Conservation (phyloP, 495 filamentous ascomycete species). For the Neurospora tetraspora region DNA sequence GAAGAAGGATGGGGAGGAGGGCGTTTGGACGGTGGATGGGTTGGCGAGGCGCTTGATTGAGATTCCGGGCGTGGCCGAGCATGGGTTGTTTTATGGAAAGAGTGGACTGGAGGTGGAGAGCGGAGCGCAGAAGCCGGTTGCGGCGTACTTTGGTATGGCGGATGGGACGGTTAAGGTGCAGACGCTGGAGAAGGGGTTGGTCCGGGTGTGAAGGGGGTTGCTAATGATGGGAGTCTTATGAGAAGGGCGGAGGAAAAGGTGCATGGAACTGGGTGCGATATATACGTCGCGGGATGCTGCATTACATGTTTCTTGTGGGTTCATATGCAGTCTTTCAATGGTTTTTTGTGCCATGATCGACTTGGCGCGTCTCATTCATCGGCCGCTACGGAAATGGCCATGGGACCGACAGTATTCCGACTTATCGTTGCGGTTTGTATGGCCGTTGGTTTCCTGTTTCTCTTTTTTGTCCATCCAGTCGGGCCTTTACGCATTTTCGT, state of each 20-base stretch:
- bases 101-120: slow-evolving; percentile 59
- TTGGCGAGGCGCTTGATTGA: slow-evolving; percentile 64
- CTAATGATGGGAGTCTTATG: too few species aligned
- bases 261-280: too few species aligned
- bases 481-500: too few species aligned
- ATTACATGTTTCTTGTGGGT: too few species aligned
- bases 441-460: too few species aligned
- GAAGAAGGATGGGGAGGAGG: slow-evolving; percentile 33
- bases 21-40: slow-evolving; percentile 67
- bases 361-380: too few species aligned
- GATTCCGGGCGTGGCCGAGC: slow-evolving; percentile 77
- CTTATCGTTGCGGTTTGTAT: neutral
- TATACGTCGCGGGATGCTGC: too few species aligned
- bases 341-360: too few species aligned
- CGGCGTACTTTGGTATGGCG: slow-evolving; percentile 92
- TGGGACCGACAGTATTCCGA: neutral
- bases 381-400: too few species aligned
- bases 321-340: too few species aligned
- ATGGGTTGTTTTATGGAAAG: slow-evolving; percentile 76
- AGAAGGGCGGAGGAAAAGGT: too few species aligned
- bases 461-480: too few species aligned
- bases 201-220: neutral
- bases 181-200: slow-evolving; percentile 22
- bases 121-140: slow-evolving; percentile 80
- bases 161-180: slow-evolving; percentile 29